A percentile compares a stretch with the other conserved stretches of the same genome.
phyloP scores from a whole-genome alignment of 768 basidiomycete genomes.

The Rhodotorula babjevae region DNA sequence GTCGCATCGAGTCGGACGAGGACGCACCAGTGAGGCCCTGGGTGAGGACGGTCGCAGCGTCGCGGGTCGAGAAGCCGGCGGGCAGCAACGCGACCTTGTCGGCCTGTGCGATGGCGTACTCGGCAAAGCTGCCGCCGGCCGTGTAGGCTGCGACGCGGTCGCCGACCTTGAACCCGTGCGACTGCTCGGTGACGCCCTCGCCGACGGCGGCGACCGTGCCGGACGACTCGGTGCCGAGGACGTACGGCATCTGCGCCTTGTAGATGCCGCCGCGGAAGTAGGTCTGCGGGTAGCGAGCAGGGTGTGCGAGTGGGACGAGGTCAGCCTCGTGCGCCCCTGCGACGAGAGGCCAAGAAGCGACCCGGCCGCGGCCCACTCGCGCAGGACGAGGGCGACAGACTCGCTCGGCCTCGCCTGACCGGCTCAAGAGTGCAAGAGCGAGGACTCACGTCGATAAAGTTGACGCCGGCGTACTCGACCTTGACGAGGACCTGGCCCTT shows the following conservation, averaged over 20 bases:
- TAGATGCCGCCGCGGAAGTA: conserved; percentile 64
- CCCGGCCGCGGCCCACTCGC: too few relatives aligned
- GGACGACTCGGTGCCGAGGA: conserved; percentile 71
- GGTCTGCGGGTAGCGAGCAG: conserved; percentile 49
- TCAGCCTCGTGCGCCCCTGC: background rate
- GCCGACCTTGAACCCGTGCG: conserved; percentile 65
- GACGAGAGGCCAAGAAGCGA: background rate
- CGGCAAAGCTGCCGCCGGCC: conserved; percentile 55
- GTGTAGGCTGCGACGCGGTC: conserved; percentile 58
- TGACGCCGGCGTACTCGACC: conserved; percentile 71
- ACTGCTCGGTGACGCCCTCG: conserved; percentile 59
- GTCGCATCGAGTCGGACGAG: too few relatives aligned
- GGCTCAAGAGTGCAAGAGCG: too few relatives aligned
- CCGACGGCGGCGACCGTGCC: conserved; percentile 71
- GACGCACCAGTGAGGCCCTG: conserved; percentile 64
- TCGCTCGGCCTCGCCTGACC: too few relatives aligned
- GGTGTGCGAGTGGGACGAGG: background rate
- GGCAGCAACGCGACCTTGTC: conserved; percentile 67
- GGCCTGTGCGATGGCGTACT: conserved; percentile 62
- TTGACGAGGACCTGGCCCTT: conserved; percentile 60
- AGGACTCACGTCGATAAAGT: conserved; percentile 59
- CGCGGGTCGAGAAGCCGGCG: conserved; percentile 44
- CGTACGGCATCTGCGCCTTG: conserved; percentile 48
- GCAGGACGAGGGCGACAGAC: too few relatives aligned
- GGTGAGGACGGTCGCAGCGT: conserved; percentile 63